Percentiles rank a stretch among this genome's conserved stretches.
phyloP scores from a whole-genome alignment of 768 basidiomycete species.

The Pleurotus djamor region DNA sequence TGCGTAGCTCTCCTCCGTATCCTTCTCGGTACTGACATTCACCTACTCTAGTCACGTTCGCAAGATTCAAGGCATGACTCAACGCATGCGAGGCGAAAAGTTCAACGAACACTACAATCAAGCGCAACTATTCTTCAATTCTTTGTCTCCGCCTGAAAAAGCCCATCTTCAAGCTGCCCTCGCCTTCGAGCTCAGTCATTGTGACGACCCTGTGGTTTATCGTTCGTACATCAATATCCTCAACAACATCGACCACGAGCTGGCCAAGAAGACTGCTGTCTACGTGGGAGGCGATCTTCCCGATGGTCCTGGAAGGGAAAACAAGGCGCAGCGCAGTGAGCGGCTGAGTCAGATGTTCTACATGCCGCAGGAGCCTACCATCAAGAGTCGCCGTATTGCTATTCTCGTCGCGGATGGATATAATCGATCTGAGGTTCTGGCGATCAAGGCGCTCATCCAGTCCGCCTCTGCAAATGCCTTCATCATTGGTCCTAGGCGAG shows the following conservation, averaged over 20 bases:
- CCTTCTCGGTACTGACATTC: not conserved
- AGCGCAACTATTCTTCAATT: slow-evolving; percentile 83
- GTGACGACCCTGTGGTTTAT: slow-evolving; percentile 73
- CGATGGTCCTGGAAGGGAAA: slow-evolving; percentile 41
- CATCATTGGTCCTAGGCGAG: slow-evolving; percentile 68
- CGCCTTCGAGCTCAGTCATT: slow-evolving; percentile 83
- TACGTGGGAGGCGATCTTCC: slow-evolving; percentile 64
- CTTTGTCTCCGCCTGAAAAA: slow-evolving; percentile 66
- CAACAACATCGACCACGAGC: slow-evolving; percentile 70
- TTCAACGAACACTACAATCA: slow-evolving; percentile 81
- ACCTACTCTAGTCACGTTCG: slow-evolving; percentile 38
- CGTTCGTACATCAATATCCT: slow-evolving; percentile 63
- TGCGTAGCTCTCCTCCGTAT: slow-evolving; percentile 20
- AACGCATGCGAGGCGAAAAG: slow-evolving; percentile 64
- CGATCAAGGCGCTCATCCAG: slow-evolving; percentile 51
- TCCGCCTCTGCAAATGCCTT: slow-evolving; percentile 56
- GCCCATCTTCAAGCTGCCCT: slow-evolving; percentile 68
- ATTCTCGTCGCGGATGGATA: slow-evolving; percentile 79
- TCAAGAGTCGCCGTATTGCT: slow-evolving; percentile 69
- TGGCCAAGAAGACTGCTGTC: slow-evolving; percentile 66
- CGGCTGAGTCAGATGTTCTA: slow-evolving; percentile 62
- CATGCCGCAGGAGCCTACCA: slow-evolving; percentile 52
- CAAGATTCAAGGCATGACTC: slow-evolving; percentile 51
- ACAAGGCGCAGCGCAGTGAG: slow-evolving; percentile 55
- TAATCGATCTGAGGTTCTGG: slow-evolving; percentile 55